These are phyloP conservation scores for Toxoplasma gondii DNA, from an alignment of 169 alveolate genomes.

Conservation along the genomic window DNA sequence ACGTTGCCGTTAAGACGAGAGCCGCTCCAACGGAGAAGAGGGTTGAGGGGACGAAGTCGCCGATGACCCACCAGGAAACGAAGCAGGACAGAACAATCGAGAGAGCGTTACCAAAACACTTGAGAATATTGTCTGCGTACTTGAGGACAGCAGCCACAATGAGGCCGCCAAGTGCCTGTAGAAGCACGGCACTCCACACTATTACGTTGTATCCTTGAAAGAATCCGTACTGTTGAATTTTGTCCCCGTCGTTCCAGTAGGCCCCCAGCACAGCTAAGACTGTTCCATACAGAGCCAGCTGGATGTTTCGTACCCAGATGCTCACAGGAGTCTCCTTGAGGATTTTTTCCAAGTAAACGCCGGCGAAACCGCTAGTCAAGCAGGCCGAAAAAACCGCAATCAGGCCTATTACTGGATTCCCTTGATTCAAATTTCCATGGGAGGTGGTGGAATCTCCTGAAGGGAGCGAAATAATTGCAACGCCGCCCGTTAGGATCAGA, in stretches of 20 bases:
- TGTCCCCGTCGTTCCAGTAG: constrained; percentile 64
- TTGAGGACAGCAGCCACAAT: constrained; percentile 83
- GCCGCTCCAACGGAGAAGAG: constrained; percentile 58
- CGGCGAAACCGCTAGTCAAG: constrained; percentile 82
- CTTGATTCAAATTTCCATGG: not conserved
- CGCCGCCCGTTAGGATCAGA: constrained; percentile 72
- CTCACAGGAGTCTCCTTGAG: constrained; percentile 72
- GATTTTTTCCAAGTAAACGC: constrained; percentile 78
- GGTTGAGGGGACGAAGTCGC: constrained; percentile 62
- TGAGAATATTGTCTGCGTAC: constrained; percentile 84
- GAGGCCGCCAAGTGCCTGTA: constrained; percentile 84
- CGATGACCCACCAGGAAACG: constrained; percentile 52
- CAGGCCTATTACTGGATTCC: constrained; percentile 70
- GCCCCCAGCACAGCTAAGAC: constrained; percentile 68
- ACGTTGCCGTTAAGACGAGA: constrained; percentile 56
- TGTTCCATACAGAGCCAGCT: constrained; percentile 77
- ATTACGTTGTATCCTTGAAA: constrained; percentile 75
- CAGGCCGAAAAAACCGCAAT: constrained; percentile 82
- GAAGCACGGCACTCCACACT: constrained; percentile 71
- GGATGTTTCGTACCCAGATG: constrained; percentile 79
- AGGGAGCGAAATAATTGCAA: constrained; percentile 69
- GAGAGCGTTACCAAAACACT: constrained; percentile 77
- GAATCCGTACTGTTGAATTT: constrained; percentile 68
- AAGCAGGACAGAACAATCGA: constrained; percentile 70
- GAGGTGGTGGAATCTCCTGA: constrained; percentile 31